A percentile compares a stretch with the other conserved stretches of the same genome.
Conservation (phyloP, 345 rosid species). For the Clausena lansium region DNA sequence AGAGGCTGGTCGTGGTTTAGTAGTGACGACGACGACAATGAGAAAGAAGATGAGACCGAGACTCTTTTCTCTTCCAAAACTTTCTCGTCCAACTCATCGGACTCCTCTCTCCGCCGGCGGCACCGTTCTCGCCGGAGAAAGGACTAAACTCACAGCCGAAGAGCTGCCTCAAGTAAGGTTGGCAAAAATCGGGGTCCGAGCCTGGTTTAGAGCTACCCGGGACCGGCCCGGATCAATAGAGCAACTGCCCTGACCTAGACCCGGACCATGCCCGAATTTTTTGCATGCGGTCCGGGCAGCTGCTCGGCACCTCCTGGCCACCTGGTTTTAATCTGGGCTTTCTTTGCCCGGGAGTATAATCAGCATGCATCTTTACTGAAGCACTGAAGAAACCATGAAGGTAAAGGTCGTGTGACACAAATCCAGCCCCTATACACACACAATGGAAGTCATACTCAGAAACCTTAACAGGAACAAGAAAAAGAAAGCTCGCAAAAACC, state of each 20-base stretch:
- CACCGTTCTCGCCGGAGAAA: conserved; percentile 12
- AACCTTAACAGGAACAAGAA: background rate
- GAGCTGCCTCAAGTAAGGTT: background rate
- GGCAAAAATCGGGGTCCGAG: no score
- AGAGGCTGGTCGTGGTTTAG: conserved; percentile 57
- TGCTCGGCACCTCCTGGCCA: no score
- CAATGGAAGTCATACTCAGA: background rate
- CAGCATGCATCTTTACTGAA: conserved; percentile 86
- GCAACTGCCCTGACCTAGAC: no score
- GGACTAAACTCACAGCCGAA: conserved; percentile 13
- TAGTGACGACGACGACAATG: conserved; percentile 44
- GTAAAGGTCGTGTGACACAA: conserved; percentile 90
- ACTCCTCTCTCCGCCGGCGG: conserved; percentile 15
- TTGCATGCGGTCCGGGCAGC: no score
- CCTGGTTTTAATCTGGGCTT: no score
- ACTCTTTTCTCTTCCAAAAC: conserved; percentile 70
- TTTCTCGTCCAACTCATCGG: conserved; percentile 68
- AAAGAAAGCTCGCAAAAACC: background rate
- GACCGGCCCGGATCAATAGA: no score
- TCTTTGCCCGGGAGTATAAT: conserved; percentile 97
- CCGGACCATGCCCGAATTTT: no score
- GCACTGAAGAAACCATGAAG: conserved; percentile 95
- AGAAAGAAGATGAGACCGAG: conserved; percentile 50
- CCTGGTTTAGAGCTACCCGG: no score
- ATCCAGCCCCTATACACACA: conserved; percentile 79